Evolutionary conservation across 306 rosid species (phyloP).

Genomic region (Ammopiptanthus mongolicus): DNA sequence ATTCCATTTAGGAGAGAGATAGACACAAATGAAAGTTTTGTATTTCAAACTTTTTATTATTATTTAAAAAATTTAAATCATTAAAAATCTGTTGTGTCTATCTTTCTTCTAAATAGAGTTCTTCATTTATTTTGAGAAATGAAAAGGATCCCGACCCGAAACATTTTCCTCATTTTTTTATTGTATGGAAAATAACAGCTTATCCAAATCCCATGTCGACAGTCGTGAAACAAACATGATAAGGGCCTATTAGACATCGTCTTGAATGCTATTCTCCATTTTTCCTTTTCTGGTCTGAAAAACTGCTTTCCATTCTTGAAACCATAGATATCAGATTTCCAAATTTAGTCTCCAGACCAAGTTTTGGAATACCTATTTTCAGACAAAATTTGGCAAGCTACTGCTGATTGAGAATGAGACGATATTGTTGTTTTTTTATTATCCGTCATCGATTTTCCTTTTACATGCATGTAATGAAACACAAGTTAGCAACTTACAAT

Average conservation of each 20-base stretch:
- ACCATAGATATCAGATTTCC: neutral
- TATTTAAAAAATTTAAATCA: too few relatives aligned
- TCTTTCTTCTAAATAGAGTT: too few relatives aligned
- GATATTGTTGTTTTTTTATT: neutral
- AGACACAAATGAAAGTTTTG: too few relatives aligned
- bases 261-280: neutral
- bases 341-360: neutral
- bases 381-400: neutral
- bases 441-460: neutral
- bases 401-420: constrained; percentile 10
- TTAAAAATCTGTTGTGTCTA: too few relatives aligned
- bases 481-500: constrained; percentile 4
- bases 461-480: neutral
- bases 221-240: neutral
- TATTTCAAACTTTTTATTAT: too few relatives aligned
- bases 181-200: neutral
- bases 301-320: neutral
- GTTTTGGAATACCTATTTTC: too few relatives aligned
- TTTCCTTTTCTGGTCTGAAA: too few relatives aligned
- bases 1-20: too few relatives aligned
- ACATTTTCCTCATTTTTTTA: too few relatives aligned
- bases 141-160: too few relatives aligned
- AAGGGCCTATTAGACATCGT: neutral
- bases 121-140: too few relatives aligned
- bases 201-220: neutral